Percentiles rank a stretch among this genome's conserved stretches.
phyloP scores from a whole-genome alignment of 1,284 basidiomycete species.

The Trametes sp. region DNA sequence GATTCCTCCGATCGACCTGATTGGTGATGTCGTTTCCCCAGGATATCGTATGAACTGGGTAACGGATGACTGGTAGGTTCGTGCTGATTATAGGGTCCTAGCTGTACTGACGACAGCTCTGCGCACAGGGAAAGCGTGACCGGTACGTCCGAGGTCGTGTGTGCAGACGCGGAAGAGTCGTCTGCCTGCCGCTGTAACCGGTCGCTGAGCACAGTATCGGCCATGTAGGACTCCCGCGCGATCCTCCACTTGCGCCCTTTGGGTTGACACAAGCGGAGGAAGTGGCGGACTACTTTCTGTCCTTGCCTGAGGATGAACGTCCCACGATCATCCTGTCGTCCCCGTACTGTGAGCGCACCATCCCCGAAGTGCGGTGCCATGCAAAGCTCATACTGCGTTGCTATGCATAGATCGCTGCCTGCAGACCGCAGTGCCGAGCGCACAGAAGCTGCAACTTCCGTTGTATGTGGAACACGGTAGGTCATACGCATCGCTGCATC shows the following conservation, averaged over 20 bases:
- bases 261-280: constrained; percentile 83
- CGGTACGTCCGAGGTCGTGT: constrained; percentile 43
- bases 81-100: no score
- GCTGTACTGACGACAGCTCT: neutral
- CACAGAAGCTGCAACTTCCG: constrained; percentile 67
- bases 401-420: constrained; percentile 77
- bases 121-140: constrained; percentile 67
- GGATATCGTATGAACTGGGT: constrained; percentile 82
- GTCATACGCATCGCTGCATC: no score
- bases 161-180: no score
- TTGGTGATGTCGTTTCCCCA: no score
- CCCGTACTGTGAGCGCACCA: constrained; percentile 74
- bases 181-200: no score
- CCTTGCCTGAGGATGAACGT: constrained; percentile 69
- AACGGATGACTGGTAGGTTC: constrained; percentile 64
- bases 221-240: constrained; percentile 60
- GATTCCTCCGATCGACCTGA: no score
- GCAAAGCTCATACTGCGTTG: neutral
- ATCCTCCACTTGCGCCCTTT: constrained; percentile 80
- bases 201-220: no score
- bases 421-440: constrained; percentile 76
- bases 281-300: constrained; percentile 68
- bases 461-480: constrained; percentile 80
- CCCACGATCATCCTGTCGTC: constrained; percentile 85
- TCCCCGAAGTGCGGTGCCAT: constrained; percentile 1